A percentile compares a stretch with the other conserved stretches of the same genome.
These are phyloP conservation scores for Gentiana dahurica DNA, from an alignment of 257 asterid species.

Conservation along the genomic window DNA sequence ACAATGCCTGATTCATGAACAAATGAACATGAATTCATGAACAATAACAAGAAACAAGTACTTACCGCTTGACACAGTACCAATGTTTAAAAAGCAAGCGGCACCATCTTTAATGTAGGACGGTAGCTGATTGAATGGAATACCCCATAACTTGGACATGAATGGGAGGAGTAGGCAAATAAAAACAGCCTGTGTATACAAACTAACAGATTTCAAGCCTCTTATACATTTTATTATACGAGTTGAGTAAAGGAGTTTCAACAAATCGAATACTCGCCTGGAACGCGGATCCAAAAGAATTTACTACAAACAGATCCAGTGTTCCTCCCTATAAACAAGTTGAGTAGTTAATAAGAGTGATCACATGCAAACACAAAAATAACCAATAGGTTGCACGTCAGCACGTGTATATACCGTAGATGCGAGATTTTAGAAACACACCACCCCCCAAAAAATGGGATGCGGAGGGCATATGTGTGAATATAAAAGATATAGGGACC, in stretches of 20 bases:
- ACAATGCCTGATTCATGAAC: no score
- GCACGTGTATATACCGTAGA: no score
- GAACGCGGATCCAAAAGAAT: slow-evolving; percentile 88
- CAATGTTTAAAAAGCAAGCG: slow-evolving; percentile 89
- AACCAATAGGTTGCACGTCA: no score
- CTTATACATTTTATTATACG: slow-evolving; percentile 8
- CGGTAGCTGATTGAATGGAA: slow-evolving; percentile 75
- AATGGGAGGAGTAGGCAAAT: slow-evolving; percentile 89
- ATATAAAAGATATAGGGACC: no score
- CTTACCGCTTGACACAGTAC: slow-evolving; percentile 58
- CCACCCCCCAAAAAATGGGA: no score
- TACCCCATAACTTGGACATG: slow-evolving; percentile 89
- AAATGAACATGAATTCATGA: no score
- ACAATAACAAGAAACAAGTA: slow-evolving; percentile 11
- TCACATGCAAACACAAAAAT: no score
- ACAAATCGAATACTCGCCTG: slow-evolving; percentile 38
- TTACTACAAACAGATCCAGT: slow-evolving; percentile 82
- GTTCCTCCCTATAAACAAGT: slow-evolving; percentile 50
- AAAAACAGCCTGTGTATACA: slow-evolving; percentile 57
- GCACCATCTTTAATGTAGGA: slow-evolving; percentile 81
- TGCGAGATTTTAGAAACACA: no score
- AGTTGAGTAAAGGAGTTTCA: slow-evolving; percentile 1
- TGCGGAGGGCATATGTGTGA: no score
- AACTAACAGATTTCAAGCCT: slow-evolving; percentile 20
- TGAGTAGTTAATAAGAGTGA: neutral